A percentile compares a stretch with the other conserved stretches of the same genome.
Conservation (phyloP, 1,139 yeast genomes). For the Geotrichum klebahnii region DNA sequence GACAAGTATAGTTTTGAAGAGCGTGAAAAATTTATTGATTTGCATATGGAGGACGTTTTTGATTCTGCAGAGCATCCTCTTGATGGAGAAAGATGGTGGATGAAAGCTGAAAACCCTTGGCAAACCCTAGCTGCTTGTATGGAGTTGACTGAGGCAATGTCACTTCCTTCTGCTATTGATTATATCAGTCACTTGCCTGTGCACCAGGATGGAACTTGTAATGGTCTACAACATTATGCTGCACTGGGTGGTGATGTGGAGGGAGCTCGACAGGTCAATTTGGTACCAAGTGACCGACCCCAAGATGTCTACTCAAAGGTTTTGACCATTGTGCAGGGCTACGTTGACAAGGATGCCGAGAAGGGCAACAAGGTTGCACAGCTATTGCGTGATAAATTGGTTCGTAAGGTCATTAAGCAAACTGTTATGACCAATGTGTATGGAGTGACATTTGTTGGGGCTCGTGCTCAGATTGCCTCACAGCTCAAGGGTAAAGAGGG, state of each 20-base stretch:
- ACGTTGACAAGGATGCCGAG: constrained; percentile 58
- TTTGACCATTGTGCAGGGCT: constrained; percentile 59
- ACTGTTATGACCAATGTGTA: constrained; percentile 98
- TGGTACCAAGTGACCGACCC: constrained; percentile 77
- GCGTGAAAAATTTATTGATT: constrained; percentile 68
- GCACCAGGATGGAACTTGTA: constrained; percentile 97
- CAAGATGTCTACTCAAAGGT: constrained; percentile 89
- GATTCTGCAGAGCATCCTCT: constrained; percentile 73
- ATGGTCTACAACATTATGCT: constrained; percentile 95
- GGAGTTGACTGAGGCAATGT: constrained; percentile 70
- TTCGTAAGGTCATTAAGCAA: constrained; percentile 88
- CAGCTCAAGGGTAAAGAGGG: constrained; percentile 45
- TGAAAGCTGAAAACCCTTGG: constrained; percentile 88
- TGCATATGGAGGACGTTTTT: constrained; percentile 56
- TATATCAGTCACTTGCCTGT: constrained; percentile 80
- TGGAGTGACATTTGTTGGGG: constrained; percentile 95
- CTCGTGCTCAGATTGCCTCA: constrained; percentile 68
- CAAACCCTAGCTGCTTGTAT: constrained; percentile 84
- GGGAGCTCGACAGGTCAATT: constrained; percentile 90
- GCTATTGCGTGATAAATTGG: constrained; percentile 57
- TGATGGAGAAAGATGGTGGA: constrained; percentile 69
- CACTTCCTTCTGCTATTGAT: constrained; percentile 67
- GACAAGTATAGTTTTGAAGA: constrained; percentile 79
- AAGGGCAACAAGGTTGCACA: constrained; percentile 52
- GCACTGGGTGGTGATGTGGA: constrained; percentile 94